phyloP scores from a whole-genome alignment of 306 rosid genomes.

The Crotalaria pallida region DNA sequence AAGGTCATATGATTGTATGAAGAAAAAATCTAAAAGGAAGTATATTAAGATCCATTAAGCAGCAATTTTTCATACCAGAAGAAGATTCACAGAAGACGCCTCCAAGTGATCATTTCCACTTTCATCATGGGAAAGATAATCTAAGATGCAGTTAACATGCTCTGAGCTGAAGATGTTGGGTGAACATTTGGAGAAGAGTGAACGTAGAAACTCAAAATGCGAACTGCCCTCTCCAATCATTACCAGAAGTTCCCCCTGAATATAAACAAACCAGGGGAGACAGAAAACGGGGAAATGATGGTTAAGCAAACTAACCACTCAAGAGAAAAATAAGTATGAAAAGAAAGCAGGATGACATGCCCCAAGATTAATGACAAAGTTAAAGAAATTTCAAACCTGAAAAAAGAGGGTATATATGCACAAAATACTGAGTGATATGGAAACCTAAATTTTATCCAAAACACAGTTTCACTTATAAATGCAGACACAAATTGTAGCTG shows the following conservation, averaged over 20 bases:
- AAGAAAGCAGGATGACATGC: not conserved
- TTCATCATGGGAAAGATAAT: constrained; percentile 38
- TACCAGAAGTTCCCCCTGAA: constrained; percentile 62
- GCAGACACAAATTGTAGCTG: constrained; percentile 7
- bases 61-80: constrained; percentile 54
- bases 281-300: not conserved
- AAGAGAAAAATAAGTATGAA: not conserved
- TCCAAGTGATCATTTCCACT: constrained; percentile 40
- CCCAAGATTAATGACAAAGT: not conserved
- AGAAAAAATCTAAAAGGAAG: not conserved
- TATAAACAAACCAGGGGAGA: not conserved
- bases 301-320: not conserved
- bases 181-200: constrained; percentile 76
- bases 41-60: constrained; percentile 8
- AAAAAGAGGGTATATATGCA: not conserved
- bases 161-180: constrained; percentile 70
- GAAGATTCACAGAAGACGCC: constrained; percentile 63
- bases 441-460: not conserved
- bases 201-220: constrained; percentile 53
- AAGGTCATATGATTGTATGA: not conserved
- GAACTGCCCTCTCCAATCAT: constrained; percentile 54
- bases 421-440: not conserved
- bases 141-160: constrained; percentile 51
- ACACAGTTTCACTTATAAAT: not conserved
- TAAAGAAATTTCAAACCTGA: not conserved